A percentile compares a stretch with the other conserved stretches of the same genome.
phyloP scores from a whole-genome alignment of 257 asterid genomes.

The Euphrasia confusa region DNA sequence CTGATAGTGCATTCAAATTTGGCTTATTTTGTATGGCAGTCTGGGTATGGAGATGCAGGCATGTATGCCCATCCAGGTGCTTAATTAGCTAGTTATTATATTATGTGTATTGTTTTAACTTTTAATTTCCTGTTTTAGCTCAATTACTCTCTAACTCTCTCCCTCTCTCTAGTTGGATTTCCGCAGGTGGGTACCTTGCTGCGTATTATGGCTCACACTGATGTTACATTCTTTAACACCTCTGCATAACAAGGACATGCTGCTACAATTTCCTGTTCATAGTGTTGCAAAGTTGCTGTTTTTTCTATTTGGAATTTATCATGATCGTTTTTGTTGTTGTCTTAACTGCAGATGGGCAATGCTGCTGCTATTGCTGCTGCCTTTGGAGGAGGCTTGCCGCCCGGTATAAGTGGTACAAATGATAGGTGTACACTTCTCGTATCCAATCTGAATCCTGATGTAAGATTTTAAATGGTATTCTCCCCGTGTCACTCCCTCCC shows the following conservation, averaged over 20 bases:
- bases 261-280: slow-evolving; percentile 18
- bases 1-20: slow-evolving; percentile 24
- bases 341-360: slow-evolving; percentile 61
- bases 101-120: not conserved
- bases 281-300: slow-evolving; percentile 17
- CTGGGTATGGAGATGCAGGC: slow-evolving; percentile 77
- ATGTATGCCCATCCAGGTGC: slow-evolving; percentile 60
- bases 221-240: slow-evolving; percentile 21
- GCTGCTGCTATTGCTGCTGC: slow-evolving; percentile 98
- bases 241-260: slow-evolving; percentile 17
- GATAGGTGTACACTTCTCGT: slow-evolving; percentile 93
- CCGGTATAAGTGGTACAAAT: slow-evolving; percentile 86
- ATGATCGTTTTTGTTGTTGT: not conserved
- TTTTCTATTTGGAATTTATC: not conserved
- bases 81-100: slow-evolving; percentile 16
- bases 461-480: slow-evolving; percentile 33
- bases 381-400: slow-evolving; percentile 94
- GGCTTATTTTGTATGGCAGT: slow-evolving; percentile 38
- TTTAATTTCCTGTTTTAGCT: slow-evolving; percentile 22
- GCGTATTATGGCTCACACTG: slow-evolving; percentile 17
- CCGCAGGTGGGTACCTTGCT: slow-evolving; percentile 66
- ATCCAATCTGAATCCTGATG: slow-evolving; percentile 85
- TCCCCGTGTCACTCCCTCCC: not conserved
- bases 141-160: slow-evolving; percentile 10
- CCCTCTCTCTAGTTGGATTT: slow-evolving; percentile 62